These are phyloP conservation scores for Herpetospermum pedunculosum DNA, from an alignment of 306 rosid species.

Conservation along the genomic window DNA sequence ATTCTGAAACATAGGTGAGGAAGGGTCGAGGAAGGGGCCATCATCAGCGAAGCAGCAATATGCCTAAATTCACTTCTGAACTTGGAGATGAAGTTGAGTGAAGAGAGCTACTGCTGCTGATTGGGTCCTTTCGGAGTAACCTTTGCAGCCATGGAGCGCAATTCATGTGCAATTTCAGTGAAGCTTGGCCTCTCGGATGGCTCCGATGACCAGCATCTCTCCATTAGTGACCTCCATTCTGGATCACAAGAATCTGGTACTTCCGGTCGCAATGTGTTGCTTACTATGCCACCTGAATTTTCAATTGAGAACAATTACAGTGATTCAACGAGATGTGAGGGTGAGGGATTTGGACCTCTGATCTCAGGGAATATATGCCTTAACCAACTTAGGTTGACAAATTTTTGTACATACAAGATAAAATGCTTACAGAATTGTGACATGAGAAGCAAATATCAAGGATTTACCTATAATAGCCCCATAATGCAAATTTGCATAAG, in stretches of 20 bases:
- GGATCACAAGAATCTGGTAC: slow-evolving; percentile 62
- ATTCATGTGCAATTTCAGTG: slow-evolving; percentile 55
- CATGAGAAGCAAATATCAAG: neutral
- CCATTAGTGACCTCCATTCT: slow-evolving; percentile 72
- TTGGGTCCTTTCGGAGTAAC: slow-evolving; percentile 55
- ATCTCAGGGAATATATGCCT: neutral
- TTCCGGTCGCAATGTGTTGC: slow-evolving; percentile 75
- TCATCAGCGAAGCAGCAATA: neutral
- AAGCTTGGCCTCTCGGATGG: slow-evolving; percentile 75
- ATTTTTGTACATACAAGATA: neutral
- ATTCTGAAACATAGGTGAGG: neutral
- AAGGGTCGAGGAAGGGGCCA: neutral
- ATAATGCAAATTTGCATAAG: slow-evolving; percentile 74
- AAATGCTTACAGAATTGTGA: neutral
- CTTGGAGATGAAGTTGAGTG: slow-evolving; percentile 15
- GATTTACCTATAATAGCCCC: slow-evolving; percentile 79
- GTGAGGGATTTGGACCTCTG: too few species aligned
- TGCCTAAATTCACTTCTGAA: slow-evolving; percentile 27
- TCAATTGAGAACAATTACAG: neutral
- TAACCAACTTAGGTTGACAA: neutral
- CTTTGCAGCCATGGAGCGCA: slow-evolving; percentile 62
- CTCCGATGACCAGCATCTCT: slow-evolving; percentile 83
- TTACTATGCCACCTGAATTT: slow-evolving; percentile 79
- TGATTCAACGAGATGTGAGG: neutral
- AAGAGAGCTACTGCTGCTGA: slow-evolving; percentile 38